Base-by-base conservation (phyloP, 2,329 filamentous ascomycete species). In the Colletotrichum cuscutae region DNA sequence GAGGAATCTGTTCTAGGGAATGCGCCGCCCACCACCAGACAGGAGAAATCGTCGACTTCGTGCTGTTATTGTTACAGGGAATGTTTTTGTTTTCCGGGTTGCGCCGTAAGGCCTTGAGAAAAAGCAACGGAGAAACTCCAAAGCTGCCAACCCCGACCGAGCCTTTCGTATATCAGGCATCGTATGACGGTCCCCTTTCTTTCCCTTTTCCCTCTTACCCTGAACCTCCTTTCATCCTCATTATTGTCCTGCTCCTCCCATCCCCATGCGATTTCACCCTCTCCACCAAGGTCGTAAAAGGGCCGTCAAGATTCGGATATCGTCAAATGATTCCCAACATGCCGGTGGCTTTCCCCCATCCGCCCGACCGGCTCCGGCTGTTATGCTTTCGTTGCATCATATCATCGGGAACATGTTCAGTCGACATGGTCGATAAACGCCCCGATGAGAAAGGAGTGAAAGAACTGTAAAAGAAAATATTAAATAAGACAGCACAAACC, bases 331-430 rank as follows among this genome's bases (percentile, higher is more conserved):
- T 60, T 56, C 57, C 60, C 59, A 24, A 49, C 19, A 58, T 59
- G 19, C 64, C 46, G 15, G 24, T 46, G 53, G 58, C 28, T 52
- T 4, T 30, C 35, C 52, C 52, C 4, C 35, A 32, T 28, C 42
- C 0, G 32, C 26, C n/a, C 54, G 32, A 53, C 58, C 19, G 9
- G 70, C 53, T 61, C 60, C 60, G 65, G 52, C 56, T 70, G 70
- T 56, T 66, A 74, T 74, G 68, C 69, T 74, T 70, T 74, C 73
- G 61, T 73, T 56, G 61, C 62, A 56, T 74, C 73, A 30, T 67
- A 42, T 71, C 71, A 66, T 62, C 58, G 56, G 65, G 54, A 19
- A 4, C 5, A 12, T n/a, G 9, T n/a, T 42, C 35, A 3, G 7
- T 19, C 56, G 46, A 57, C 66, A 9, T 65, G 3, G 66, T 46